These are phyloP conservation scores for Beauveria asiatica DNA, from an alignment of 2,329 filamentous ascomycete species.

Conservation along the genomic window DNA sequence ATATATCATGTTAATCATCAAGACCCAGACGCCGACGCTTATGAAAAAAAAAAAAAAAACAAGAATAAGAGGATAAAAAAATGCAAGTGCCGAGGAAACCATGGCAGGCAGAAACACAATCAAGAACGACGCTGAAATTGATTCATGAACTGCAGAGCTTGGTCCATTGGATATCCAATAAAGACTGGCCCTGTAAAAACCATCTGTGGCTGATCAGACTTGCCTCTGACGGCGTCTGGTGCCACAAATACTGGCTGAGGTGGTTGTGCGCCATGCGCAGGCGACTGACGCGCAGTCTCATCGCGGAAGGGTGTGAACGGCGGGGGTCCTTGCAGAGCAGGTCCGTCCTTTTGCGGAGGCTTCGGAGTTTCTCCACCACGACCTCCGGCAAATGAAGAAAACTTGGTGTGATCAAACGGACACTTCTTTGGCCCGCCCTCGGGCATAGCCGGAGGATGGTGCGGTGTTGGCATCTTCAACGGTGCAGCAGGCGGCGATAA, in stretches of 20 bases:
- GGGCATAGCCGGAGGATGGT: constrained; percentile 14
- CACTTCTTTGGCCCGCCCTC: constrained; percentile 38
- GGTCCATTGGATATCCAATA: constrained; percentile 79
- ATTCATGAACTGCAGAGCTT: constrained; percentile 69
- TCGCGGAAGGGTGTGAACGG: constrained; percentile 15
- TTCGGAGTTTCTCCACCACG: constrained; percentile 11
- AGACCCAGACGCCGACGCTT: constrained; percentile 24
- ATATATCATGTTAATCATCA: constrained; percentile 3
- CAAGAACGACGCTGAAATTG: constrained; percentile 32
- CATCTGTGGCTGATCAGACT: constrained; percentile 51
- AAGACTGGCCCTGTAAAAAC: constrained; percentile 91
- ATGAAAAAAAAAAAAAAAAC: constrained; percentile 13
- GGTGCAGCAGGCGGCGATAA: constrained; percentile 51
- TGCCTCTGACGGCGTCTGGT: constrained; percentile 26
- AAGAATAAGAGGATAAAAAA: constrained; percentile 9
- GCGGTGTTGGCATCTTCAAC: constrained; percentile 39
- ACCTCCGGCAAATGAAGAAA: constrained; percentile 26
- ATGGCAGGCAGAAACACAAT: constrained; percentile 10
- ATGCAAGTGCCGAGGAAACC: constrained; percentile 3
- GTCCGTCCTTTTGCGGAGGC: constrained; percentile 11
- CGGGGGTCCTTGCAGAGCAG: constrained; percentile 15
- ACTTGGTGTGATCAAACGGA: constrained; percentile 47
- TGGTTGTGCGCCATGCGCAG: constrained; percentile 14
- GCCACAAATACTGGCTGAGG: constrained; percentile 46
- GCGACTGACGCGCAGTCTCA: constrained; percentile 10